Evolutionary conservation across 1,284 basidiomycete species (phyloP).

Genomic region (Ustilago curta): DNA sequence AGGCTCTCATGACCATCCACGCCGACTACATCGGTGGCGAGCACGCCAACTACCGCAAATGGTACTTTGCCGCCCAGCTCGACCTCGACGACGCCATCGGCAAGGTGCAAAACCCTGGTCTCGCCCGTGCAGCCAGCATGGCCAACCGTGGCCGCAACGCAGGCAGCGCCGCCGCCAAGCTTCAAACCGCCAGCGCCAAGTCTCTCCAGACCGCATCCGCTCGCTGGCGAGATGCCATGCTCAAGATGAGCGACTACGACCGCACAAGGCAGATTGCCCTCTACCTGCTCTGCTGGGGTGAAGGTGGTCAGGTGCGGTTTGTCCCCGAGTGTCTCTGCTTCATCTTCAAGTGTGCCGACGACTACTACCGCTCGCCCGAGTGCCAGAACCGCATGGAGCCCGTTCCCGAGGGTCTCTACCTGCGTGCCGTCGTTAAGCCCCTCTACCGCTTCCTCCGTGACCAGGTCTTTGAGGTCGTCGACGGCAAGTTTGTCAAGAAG

Average conservation of each 20-base stretch:
- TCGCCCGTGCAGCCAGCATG: slow-evolving; percentile 84
- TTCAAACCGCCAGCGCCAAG: slow-evolving; percentile 79
- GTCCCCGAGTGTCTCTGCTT: slow-evolving; percentile 97
- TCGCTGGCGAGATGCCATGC: slow-evolving; percentile 97
- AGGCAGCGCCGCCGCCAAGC: slow-evolving; percentile 70
- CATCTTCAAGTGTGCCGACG: slow-evolving; percentile 99
- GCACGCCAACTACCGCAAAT: slow-evolving; percentile 72
- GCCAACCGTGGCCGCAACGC: slow-evolving; percentile 71
- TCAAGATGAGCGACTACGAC: slow-evolving; percentile 98
- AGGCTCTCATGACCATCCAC: slow-evolving; percentile 89
- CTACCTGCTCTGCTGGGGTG: slow-evolving; percentile 96
- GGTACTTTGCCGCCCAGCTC: slow-evolving; percentile 99
- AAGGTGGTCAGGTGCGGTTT: slow-evolving; percentile 98
- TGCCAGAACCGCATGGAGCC: slow-evolving; percentile 94
- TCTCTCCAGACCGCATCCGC: slow-evolving; percentile 84
- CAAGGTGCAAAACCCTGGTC: slow-evolving; percentile 87
- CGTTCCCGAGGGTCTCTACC: slow-evolving; percentile 93
- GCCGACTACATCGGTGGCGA: slow-evolving; percentile 98
- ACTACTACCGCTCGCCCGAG: slow-evolving; percentile 99
- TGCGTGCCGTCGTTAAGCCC: slow-evolving; percentile 90
- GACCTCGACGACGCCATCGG: slow-evolving; percentile 98
- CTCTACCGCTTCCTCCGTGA: slow-evolving; percentile 98
- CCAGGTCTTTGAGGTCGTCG: slow-evolving; percentile 96
- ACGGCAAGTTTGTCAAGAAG: slow-evolving; percentile 89
- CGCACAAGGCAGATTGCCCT: slow-evolving; percentile 95